Conservation (phyloP, 2,329 filamentous ascomycete genomes). For the Penicillium sp. region DNA sequence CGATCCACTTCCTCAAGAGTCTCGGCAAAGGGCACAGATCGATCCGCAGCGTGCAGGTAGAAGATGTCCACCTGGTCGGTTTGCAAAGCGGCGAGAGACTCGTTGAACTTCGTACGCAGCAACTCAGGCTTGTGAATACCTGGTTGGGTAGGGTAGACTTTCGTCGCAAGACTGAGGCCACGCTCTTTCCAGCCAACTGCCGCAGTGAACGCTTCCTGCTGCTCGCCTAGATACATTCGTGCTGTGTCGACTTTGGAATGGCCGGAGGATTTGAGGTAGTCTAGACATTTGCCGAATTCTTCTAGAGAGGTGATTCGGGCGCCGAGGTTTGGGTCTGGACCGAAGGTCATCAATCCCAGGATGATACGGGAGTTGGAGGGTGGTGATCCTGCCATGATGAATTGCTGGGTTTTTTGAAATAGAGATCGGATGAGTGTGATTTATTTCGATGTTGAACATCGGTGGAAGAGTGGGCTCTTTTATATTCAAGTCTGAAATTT, state of each 20-base stretch:
- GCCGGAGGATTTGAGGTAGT: slow-evolving; percentile 29
- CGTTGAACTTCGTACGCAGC: slow-evolving; percentile 37
- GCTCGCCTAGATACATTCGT: slow-evolving; percentile 30
- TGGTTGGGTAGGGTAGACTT: slow-evolving; percentile 40
- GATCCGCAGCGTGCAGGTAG: slow-evolving; percentile 27
- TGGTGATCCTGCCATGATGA: neutral
- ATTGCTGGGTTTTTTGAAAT: neutral
- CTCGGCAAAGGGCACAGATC: slow-evolving; percentile 3
- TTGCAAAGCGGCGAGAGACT: slow-evolving; percentile 44
- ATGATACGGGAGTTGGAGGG: neutral
- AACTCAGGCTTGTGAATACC: slow-evolving; percentile 35
- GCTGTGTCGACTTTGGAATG: slow-evolving; percentile 35
- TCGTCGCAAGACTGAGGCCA: slow-evolving; percentile 49
- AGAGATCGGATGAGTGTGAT: neutral
- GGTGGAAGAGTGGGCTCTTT: neutral
- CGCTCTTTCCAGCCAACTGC: slow-evolving; percentile 43
- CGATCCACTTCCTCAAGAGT: slow-evolving; percentile 34
- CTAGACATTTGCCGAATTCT: slow-evolving; percentile 15
- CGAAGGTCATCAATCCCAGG: slow-evolving; percentile 9
- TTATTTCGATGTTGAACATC: neutral
- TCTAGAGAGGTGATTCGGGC: slow-evolving; percentile 4
- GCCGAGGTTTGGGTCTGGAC: neutral
- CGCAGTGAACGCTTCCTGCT: slow-evolving; percentile 36
- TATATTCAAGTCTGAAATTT: neutral
- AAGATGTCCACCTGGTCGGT: slow-evolving; percentile 48